phyloP scores from a whole-genome alignment of 176 grass and related monocot genomes.

The Eleusine coracana region DNA sequence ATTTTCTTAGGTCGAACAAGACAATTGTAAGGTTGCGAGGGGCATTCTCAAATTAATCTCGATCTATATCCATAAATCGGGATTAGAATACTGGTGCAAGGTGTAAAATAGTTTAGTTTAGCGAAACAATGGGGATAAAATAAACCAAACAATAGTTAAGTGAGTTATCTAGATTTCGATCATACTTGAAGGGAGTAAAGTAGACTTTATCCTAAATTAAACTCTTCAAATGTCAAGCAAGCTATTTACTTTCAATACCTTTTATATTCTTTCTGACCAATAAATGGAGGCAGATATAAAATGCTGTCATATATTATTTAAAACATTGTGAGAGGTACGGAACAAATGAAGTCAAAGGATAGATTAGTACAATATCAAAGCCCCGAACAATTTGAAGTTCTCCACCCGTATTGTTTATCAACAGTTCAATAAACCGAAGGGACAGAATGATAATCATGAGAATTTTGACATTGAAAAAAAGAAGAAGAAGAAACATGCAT shows the following conservation, averaged over 20 bases:
- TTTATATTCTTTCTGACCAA: background rate
- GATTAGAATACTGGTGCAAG: no score
- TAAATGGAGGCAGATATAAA: background rate
- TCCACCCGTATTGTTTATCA: background rate
- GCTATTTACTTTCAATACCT: no score
- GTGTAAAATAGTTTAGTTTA: no score
- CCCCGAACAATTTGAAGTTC: background rate
- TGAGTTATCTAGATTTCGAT: no score
- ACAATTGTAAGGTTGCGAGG: no score
- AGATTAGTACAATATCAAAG: background rate
- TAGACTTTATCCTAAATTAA: background rate
- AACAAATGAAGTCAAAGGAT: constrained; percentile 18
- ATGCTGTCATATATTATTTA: background rate
- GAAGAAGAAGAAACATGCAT: background rate
- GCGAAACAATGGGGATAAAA: no score
- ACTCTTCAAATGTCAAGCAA: background rate
- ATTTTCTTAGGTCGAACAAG: no score
- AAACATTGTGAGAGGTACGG: background rate
- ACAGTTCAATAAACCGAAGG: background rate
- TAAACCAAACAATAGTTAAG: no score
- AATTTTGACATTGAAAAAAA: background rate
- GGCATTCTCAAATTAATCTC: no score
- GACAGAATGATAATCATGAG: background rate
- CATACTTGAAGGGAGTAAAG: no score
- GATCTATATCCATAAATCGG: no score